Base-by-base conservation (phyloP, 2,329 filamentous ascomycete genomes). In the Aspergillus unguis region DNA sequence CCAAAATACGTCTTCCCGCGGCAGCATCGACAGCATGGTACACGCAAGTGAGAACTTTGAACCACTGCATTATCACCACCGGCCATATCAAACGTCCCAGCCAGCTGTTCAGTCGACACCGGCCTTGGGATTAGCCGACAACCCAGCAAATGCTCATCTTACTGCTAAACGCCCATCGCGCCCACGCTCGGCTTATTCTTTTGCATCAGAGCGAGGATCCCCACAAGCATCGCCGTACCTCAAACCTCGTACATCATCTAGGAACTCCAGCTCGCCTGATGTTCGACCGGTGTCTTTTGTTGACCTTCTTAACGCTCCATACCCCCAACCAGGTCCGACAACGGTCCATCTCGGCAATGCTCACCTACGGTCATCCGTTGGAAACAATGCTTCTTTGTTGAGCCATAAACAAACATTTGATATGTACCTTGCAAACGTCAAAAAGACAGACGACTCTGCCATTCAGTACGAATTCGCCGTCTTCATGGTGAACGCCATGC, bases 401-500 rank as follows among this genome's bases (percentile, higher is more conserved):
- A 92, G 90, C 65, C 87, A 90, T 32, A 89, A 92, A 67, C 92
- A 97, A 74, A 99, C 94, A 1, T 82, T 99, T 44, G 92, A 97
- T 50, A 96, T 97, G 92, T 99, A 99, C 71, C 84, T 92, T 41
- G 86, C 87, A 50, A 99, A 97, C 66, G 90, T 96, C 53, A 97
- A 96, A 76, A 99, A 99, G 77, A 95, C 94, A 2, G 94, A 88
- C 57, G 91, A 96, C 70, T 80, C 86, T 11, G 86, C 88, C 3
- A 88, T 95, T 32, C 91, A 96, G 71, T 97, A 97, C 71, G 94
- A 95, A 29, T 97, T 99, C 73, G 94, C 94, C 2, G 83, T 97
- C 35, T 96, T 95, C 70, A 85, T 99, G 77, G 87, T 97, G 61
- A 89, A 92, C 43, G 87, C 90, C 1, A 92, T 92, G 37, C 87